Percentiles rank a stretch among this genome's conserved stretches.
phyloP scores from a whole-genome alignment of 176 grass and related monocot species.

The Oryza brachyantha region DNA sequence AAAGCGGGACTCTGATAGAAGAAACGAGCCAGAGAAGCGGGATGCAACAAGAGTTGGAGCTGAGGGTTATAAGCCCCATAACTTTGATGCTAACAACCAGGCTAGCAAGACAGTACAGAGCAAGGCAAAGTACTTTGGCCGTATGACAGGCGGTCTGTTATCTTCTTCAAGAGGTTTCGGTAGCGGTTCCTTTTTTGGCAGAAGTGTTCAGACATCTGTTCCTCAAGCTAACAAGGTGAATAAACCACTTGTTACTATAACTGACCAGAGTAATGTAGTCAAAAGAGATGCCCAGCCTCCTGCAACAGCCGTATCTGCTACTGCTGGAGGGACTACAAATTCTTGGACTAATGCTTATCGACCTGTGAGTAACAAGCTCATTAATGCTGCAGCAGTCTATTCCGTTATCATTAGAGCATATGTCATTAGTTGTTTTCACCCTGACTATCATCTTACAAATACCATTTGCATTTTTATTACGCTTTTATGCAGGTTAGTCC shows the following conservation, averaged over 20 bases:
- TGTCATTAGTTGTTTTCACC: slow-evolving; percentile 2
- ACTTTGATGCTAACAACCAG: slow-evolving; percentile 41
- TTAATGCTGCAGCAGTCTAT: slow-evolving; percentile 13
- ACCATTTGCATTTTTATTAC: slow-evolving; percentile 29
- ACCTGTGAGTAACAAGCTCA: slow-evolving; percentile 61
- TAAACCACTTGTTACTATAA: slow-evolving; percentile 35
- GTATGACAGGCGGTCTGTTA: slow-evolving; percentile 58
- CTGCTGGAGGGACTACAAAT: slow-evolving; percentile 58
- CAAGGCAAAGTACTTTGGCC: slow-evolving; percentile 68
- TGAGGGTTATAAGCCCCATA: slow-evolving; percentile 44
- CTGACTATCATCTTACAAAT: slow-evolving; percentile 23
- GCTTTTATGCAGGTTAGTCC: slow-evolving; percentile 55
- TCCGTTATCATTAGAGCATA: not conserved
- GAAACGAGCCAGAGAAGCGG: slow-evolving; percentile 45
- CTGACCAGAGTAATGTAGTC: slow-evolving; percentile 50
- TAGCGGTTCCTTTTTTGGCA: slow-evolving; percentile 63
- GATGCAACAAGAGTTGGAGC: slow-evolving; percentile 19
- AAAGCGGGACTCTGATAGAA: slow-evolving; percentile 58
- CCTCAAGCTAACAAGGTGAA: slow-evolving; percentile 52
- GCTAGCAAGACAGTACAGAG: slow-evolving; percentile 40
- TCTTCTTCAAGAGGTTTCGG: slow-evolving; percentile 70
- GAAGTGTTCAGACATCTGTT: slow-evolving; percentile 45
- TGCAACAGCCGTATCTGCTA: slow-evolving; percentile 36
- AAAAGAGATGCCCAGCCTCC: slow-evolving; percentile 59
- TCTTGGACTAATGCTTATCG: slow-evolving; percentile 41